Conservation (phyloP, 768 basidiomycete species). For the Amanita polypyramis region DNA sequence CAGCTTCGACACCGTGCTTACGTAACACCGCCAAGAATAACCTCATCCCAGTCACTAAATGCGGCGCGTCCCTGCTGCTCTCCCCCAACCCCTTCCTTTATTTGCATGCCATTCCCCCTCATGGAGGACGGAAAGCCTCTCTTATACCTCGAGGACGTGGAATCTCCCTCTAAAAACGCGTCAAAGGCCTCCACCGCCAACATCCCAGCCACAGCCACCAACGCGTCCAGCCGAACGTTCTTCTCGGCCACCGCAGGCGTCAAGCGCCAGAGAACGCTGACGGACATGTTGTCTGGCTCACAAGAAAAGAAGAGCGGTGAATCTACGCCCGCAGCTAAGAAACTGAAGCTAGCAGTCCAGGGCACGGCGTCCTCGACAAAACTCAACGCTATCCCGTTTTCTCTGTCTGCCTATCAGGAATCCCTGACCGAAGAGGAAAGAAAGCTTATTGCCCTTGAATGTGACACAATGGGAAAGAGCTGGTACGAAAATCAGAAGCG, state of each 20-base stretch:
- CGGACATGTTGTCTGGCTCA: constrained; percentile 47
- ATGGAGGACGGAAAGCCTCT: constrained; percentile 6
- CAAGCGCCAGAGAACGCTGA: constrained; percentile 54
- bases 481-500: constrained; percentile 33
- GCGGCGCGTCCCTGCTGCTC: neutral
- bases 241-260: constrained; percentile 7
- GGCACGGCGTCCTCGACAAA: constrained; percentile 16
- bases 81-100: neutral
- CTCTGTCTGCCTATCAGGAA: constrained; percentile 38
- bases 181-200: neutral
- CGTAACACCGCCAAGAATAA: neutral
- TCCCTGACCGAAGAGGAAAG: constrained; percentile 49
- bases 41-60: neutral
- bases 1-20: neutral
- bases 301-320: constrained; percentile 16
- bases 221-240: neutral
- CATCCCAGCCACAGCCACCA: neutral
- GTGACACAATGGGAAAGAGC: constrained; percentile 62
- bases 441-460: constrained; percentile 54
- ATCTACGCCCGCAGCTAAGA: constrained; percentile 32
- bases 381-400: constrained; percentile 65
- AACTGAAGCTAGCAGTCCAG: constrained; percentile 22
- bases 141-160: constrained; percentile 38
- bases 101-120: too few relatives aligned
- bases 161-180: constrained; percentile 10